Conservation (phyloP, 2,329 filamentous ascomycete genomes). For the Cordyceps cateniannulata region DNA sequence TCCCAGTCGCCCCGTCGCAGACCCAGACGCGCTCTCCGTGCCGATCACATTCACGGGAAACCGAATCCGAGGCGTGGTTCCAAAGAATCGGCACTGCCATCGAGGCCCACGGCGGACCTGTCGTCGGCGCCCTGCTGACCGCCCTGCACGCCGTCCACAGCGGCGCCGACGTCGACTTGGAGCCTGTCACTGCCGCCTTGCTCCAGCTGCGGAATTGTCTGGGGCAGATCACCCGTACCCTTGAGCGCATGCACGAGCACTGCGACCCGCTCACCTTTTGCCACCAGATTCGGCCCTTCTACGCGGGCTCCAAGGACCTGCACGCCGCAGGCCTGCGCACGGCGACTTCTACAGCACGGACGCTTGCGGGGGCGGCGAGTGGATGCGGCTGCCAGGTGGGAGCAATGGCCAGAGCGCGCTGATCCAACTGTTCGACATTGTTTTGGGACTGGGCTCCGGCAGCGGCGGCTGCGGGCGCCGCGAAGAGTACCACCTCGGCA, state of each 20-base stretch:
- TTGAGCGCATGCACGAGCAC: constrained; percentile 80
- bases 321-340: constrained; percentile 67
- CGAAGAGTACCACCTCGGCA: constrained; percentile 44
- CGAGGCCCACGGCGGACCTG: constrained; percentile 69
- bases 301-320: constrained; percentile 93
- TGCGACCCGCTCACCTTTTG: constrained; percentile 82
- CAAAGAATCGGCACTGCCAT: constrained; percentile 87
- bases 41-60: constrained; percentile 82
- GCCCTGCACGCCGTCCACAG: constrained; percentile 61
- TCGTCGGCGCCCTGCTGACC: constrained; percentile 70
- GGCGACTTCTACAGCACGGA: constrained; percentile 75
- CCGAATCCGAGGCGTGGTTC: constrained; percentile 90
- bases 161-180: constrained; percentile 49
- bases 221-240: constrained; percentile 56
- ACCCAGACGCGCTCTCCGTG: constrained; percentile 62
- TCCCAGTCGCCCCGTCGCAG: constrained; percentile 43
- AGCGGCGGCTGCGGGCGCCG: background rate
- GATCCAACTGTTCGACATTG: constrained; percentile 87
- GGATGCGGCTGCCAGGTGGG: constrained; percentile 76
- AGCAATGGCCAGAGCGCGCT: constrained; percentile 90
- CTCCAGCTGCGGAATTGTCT: constrained; percentile 60
- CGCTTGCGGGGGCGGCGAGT: constrained; percentile 57
- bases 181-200: constrained; percentile 55
- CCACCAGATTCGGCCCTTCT: constrained; percentile 76
- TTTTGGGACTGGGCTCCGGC: constrained; percentile 55